These are phyloP conservation scores for Lecanicillium sp. DNA, from an alignment of 2,329 filamentous ascomycete genomes.

Conservation along the genomic window DNA sequence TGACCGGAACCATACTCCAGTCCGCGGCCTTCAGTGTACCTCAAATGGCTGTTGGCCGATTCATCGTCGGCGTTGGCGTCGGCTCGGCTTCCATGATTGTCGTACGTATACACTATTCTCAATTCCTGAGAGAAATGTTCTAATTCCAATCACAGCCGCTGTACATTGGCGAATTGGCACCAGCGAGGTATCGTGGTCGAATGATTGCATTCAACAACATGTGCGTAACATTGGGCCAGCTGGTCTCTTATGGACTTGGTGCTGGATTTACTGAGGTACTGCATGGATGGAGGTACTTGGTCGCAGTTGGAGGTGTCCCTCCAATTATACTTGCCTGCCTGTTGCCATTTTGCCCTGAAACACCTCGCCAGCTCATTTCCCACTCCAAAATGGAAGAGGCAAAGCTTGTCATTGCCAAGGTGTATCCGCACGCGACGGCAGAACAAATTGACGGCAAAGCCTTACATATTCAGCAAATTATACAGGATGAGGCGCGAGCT, in stretches of 20 bases:
- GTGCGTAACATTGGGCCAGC: slow-evolving; percentile 32
- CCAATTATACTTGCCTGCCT: slow-evolving; percentile 34
- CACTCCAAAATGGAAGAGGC: slow-evolving; percentile 17
- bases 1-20: slow-evolving; percentile 17
- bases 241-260: slow-evolving; percentile 32
- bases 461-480: slow-evolving; percentile 27
- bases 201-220: slow-evolving; percentile 43
- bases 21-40: slow-evolving; percentile 17
- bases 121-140: too few species aligned
- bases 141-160: slow-evolving; percentile 3
- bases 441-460: slow-evolving; percentile 37
- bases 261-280: slow-evolving; percentile 29
- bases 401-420: slow-evolving; percentile 26
- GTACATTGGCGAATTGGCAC: slow-evolving; percentile 44
- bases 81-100: slow-evolving; percentile 39
- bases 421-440: slow-evolving; percentile 33
- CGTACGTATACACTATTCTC: slow-evolving; percentile 9
- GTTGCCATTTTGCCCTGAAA: slow-evolving; percentile 39
- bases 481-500: slow-evolving; percentile 25
- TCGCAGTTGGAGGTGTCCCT: slow-evolving; percentile 37
- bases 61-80: slow-evolving; percentile 42
- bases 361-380: slow-evolving; percentile 37
- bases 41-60: slow-evolving; percentile 23
- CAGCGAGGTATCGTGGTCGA: slow-evolving; percentile 38
- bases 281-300: slow-evolving; percentile 43